Evolutionary conservation across 805 yeast genomes (phyloP), one percentile per base, ranked within the genome.

Genomic region (Candida coleopterorum): DNA sequence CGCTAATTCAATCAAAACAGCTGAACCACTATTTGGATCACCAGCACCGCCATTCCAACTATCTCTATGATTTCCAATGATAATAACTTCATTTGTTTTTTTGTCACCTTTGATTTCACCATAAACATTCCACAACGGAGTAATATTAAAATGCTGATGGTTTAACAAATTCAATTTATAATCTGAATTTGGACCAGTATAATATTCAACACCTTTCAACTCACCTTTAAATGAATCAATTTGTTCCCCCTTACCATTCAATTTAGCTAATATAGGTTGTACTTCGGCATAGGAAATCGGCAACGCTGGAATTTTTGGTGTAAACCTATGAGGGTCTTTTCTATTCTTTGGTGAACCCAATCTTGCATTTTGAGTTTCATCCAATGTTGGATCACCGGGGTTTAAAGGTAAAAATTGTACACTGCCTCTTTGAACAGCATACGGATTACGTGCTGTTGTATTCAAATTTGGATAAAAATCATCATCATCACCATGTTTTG

Each of bases 301-400:
- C 37, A 68, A 62, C 4, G 53, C 71, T 2, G 73, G 73, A 35
- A 68, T 68, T 32, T 37, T 46, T 6, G 63, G 62, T 39, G 63
- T 68, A 25, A 65, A 57, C 28, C 45, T 33, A 40, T 53, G 46
- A 5, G 69, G 69, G 37, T 59, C 64, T 38, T 50, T 31, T 38
- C 69, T 58, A 20, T 52, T 62, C 16, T 44, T 61, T 21, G 60
- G 68, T 4, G 62, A 61, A 21, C 71, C 72, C 16, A 84, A 74
- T 2, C 85, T 72, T 60, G 75, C 76, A 3, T 85, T 86, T 6
- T 86, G 85, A 2, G 88, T 80, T 23, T 32, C 34, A 16, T 32
- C 34, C 16, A 32, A 32, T 0, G 88, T 78, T 24, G 89, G 89
- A 51, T 82, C 90, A 9, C 89, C 89, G 0, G 88, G 86, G 34